Evolutionary conservation across 1,139 yeast genomes (phyloP), one percentile per base, ranked within the genome.

Genomic region (Lodderomyces jiufengensis): DNA sequence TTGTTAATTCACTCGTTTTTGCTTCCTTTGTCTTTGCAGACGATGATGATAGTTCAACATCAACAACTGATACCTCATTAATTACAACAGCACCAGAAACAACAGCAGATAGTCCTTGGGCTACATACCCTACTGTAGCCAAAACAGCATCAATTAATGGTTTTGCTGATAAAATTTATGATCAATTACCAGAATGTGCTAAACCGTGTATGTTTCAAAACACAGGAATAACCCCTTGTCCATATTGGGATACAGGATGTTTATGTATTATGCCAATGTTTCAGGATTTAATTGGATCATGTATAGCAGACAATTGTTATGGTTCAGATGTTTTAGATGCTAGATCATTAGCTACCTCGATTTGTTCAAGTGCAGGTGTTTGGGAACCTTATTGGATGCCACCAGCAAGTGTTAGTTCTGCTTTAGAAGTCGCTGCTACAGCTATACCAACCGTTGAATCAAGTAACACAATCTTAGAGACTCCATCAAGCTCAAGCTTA

Each of bases 321-420:
- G 75, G 73, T 31, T 29, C 43, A 5, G 70, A 67, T 32, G 70
- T 71, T 26, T 55, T 40, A n/a, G 22, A 42, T 20, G 72, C 71
- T 32, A 66, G 74, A 12, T 47, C 59, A 22, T 52, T 63, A 42
- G 76, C 73, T 21, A 47, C 49, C n/a, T 66, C 73, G 9, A 40
- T 67, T 32, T 71, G 77, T 48, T 46, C 56, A 31, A 44, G 45
- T 11, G 76, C 63, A 22, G 76, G 76, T 35, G 76, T 69, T 15
- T 59, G 62, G 41, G 50, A 61, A 22, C 57, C 57, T 31, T 54
- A 42, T 39, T 69, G 73, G 73, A 58, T 62, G 57, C 57, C 67
- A 34, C 58, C 51, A 28, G 48, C 52, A 10, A 54, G 70, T 9
- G 57, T 66, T 23, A 55, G 65, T 4, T 42, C 59, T 13, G 60